Base-by-base conservation (phyloP, 192 early-diverging fungal genomes). In the Chytriomyces hyalinus region DNA sequence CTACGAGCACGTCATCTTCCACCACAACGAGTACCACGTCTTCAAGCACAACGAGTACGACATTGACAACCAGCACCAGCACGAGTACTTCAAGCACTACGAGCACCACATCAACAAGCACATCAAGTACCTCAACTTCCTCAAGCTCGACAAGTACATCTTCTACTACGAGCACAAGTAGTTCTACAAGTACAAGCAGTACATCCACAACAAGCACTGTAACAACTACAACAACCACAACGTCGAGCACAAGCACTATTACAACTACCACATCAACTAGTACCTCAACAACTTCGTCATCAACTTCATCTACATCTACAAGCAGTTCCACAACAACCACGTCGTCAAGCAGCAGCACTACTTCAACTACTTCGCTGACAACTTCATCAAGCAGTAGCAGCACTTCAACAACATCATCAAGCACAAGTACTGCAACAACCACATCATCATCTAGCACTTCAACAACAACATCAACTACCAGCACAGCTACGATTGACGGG, bases 261-360 rank as follows among this genome's bases (percentile, higher is more conserved):
- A 79, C 74, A 20, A 71, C 79, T 13, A 80, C 79, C 0, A 81
- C 78, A 6, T 61, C 79, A 5, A 80, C 49, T 3, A 17, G 44
- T 15, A 79, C 74, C 2, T 50, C 65, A 8, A 74, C 78, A 43
- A 74, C 78, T 10, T 51, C 76, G 0, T 22, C 76, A 9, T 36
- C 49, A 5, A 26, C 77, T n/a, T 26, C 67, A n/a, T 36, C 36
- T 15, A 46, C 60, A 10, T 20, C 2, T 3, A 49, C 67, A 15
- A 43, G 44, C 5, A 69, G 43, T 9, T 20, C 67, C 10, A 45
- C 44, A 15, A 50, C 49, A 15, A 20, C 44, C 47, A 20, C 49
- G 45, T 49, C 5, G 1, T 49, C 67, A 43, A 69, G 36, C 2
- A 69, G 20, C 3, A 36, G n/a, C 13, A 69, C 67, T 2, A 20